phyloP scores from a whole-genome alignment of 208 protist genomes.

The Borovskyia barvae region DNA sequence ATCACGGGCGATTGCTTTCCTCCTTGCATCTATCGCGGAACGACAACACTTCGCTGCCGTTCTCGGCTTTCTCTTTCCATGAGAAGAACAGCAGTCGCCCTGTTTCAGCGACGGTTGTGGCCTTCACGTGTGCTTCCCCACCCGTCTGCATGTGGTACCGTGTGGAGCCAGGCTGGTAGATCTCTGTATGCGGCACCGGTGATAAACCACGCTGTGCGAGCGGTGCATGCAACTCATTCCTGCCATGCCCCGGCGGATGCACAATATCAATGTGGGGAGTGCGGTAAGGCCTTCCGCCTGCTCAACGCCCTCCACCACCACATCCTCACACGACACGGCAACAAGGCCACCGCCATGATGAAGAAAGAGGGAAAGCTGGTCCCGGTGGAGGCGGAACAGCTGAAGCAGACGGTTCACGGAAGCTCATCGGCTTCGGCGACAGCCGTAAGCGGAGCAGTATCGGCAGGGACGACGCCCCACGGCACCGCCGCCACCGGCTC shows the following conservation, averaged over 20 bases:
- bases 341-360: conserved; percentile 63
- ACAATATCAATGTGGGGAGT: conserved; percentile 76
- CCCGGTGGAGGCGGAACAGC: conserved; percentile 31
- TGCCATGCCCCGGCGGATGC: conserved; percentile 16
- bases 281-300: conserved; percentile 83
- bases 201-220: background rate
- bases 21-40: too few species aligned
- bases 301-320: conserved; percentile 88
- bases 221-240: conserved; percentile 18
- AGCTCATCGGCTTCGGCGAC: background rate
- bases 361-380: conserved; percentile 53
- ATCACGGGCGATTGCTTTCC: too few species aligned
- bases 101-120: too few species aligned
- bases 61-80: too few species aligned
- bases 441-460: background rate
- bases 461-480: conserved; percentile 5
- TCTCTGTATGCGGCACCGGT: too few species aligned
- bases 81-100: too few species aligned
- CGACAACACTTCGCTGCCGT: too few species aligned
- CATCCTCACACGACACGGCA: conserved; percentile 84
- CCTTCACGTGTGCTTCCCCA: too few species aligned
- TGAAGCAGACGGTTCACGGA: conserved; percentile 2
- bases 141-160: too few species aligned
- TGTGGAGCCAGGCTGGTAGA: too few species aligned
- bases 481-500: background rate